Evolutionary conservation across 352 stramenopile genomes (phyloP).

Genomic region (Pythium chondricola): DNA sequence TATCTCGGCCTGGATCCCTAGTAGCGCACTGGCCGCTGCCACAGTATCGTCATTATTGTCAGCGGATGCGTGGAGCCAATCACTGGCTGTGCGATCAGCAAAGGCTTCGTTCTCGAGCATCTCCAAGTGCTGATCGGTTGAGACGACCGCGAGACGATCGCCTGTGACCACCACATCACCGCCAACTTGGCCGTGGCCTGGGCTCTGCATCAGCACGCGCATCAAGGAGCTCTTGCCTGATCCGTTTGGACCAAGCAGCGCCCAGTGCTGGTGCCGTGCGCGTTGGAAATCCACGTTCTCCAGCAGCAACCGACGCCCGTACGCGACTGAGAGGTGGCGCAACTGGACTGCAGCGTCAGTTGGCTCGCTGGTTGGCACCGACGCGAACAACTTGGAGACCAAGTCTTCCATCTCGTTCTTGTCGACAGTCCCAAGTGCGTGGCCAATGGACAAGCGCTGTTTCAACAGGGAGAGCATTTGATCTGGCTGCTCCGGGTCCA

Average conservation of each 20-base stretch:
- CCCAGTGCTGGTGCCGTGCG: slow-evolving; percentile 53
- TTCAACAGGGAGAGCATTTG: slow-evolving; percentile 8
- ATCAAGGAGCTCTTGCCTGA: slow-evolving; percentile 76
- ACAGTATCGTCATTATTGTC: slow-evolving; percentile 8
- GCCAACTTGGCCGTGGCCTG: slow-evolving; percentile 37
- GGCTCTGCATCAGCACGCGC: slow-evolving; percentile 58
- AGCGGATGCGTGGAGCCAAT: not conserved
- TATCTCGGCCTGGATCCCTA: slow-evolving; percentile 30
- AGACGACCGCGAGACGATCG: slow-evolving; percentile 53
- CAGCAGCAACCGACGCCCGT: slow-evolving; percentile 40
- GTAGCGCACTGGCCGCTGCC: slow-evolving; percentile 28
- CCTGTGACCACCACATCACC: slow-evolving; percentile 37
- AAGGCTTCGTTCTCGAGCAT: slow-evolving; percentile 32
- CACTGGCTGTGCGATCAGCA: not conserved
- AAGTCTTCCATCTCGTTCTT: slow-evolving; percentile 12
- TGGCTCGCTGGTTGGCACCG: not conserved
- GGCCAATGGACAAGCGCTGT: not conserved
- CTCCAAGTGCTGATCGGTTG: slow-evolving; percentile 87
- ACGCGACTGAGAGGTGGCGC: slow-evolving; percentile 49
- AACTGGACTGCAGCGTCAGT: slow-evolving; percentile 27
- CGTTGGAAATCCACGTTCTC: slow-evolving; percentile 49
- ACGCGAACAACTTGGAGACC: slow-evolving; percentile 34
- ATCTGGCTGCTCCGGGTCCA: slow-evolving; percentile 5
- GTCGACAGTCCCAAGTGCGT: not conserved
- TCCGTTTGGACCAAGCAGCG: slow-evolving; percentile 58